Base-by-base conservation (phyloP, 805 yeast genomes). In the Kluyveromyces wickerhamii region DNA sequence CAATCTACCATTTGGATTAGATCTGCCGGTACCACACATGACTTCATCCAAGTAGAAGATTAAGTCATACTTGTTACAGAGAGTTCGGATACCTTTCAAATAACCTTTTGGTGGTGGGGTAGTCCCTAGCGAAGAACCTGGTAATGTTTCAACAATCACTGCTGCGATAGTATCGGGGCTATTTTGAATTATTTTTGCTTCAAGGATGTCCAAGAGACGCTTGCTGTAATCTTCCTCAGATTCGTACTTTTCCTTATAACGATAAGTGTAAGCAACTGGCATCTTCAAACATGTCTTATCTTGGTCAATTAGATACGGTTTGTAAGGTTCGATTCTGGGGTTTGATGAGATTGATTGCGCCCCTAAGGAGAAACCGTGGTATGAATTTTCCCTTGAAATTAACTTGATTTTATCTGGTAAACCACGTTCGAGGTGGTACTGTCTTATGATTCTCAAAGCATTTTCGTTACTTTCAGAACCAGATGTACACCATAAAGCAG, bases 391-490 rank as follows among this genome's bases (percentile, higher is more conserved):
- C 47, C 74, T 60, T 7, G 67, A 54, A 35, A 70, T 66, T 36
- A 63, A 59, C 37, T 66, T 63, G 41, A 47, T 45, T 47, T 71
- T 65, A 25, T 58, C 52, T 7, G 60, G 51, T 38, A 65, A 65
- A 23, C 68, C 67, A 18, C 52, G 60, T 48, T 69, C 74, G 32
- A 61, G 45, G 40, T 57, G 64, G 44, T 68, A 68, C 47, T 68
- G 73, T 43, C 61, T 58, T 17, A 73, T 72, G 40, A 77, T 71
- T 54, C 75, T 77, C 50, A 77, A 46, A 4, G 80, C 79, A 27
- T 76, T 77, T 51, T 77, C 84, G 50, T 74, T 77, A 22, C 80
- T 73, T 54, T 77, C 84, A 18, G 81, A 64, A 12, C 86, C 86
- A 7, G 79, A 71, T 42, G 75, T 71, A 38, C 72, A 66, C 56